Evolutionary conservation across 768 basidiomycete species (phyloP).

Genomic region (Inosperma sp.): DNA sequence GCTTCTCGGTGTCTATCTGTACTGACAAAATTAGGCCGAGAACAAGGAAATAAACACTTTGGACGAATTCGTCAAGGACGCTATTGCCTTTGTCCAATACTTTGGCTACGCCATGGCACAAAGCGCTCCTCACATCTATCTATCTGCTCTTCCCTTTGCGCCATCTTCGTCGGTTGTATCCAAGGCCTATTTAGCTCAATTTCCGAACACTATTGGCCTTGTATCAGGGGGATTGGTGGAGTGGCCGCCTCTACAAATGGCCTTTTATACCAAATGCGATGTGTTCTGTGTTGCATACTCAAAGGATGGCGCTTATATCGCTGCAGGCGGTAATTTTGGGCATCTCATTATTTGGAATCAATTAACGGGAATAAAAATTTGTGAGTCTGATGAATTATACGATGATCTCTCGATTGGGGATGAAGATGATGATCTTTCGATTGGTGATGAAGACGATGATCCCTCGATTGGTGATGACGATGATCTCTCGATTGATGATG

Average conservation of each 20-base stretch:
- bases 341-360: background rate
- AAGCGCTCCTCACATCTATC: conserved; percentile 35
- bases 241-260: background rate
- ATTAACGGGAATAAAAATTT: background rate
- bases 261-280: background rate
- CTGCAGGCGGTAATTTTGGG: background rate
- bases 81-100: conserved; percentile 24
- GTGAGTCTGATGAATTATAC: no score
- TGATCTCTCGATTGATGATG: no score
- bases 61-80: conserved; percentile 25
- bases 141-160: conserved; percentile 35
- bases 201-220: background rate
- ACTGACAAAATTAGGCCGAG: background rate
- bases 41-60: background rate
- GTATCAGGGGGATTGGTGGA: background rate
- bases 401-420: no score
- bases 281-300: background rate
- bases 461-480: no score
- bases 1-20: background rate
- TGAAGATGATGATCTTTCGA: no score
- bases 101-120: conserved; percentile 28
- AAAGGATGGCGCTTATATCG: background rate
- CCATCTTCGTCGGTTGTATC: conserved; percentile 19
- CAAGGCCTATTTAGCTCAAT: background rate
- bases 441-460: no score